phyloP scores from a whole-genome alignment of 2,329 filamentous ascomycete genomes.

The Talaromyces sp. region DNA sequence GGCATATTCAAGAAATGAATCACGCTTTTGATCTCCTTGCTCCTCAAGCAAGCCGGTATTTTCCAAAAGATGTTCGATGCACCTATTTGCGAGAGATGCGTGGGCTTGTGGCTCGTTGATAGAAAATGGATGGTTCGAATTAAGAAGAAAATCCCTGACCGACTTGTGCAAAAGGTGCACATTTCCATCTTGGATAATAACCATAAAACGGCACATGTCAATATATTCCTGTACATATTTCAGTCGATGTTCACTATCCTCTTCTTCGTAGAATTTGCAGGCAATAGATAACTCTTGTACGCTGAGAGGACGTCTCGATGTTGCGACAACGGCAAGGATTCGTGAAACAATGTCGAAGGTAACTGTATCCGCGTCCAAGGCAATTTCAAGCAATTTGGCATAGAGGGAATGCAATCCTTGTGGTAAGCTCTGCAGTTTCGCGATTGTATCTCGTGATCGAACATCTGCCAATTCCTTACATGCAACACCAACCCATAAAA shows the following conservation, averaged over 20 bases:
- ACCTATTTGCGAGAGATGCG: constrained; percentile 13
- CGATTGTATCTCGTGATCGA: neutral
- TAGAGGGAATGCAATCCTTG: neutral
- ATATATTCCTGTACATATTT: constrained; percentile 14
- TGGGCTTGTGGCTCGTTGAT: constrained; percentile 13
- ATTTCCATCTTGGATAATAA: constrained; percentile 14
- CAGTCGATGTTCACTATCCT: neutral
- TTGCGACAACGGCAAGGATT: constrained; percentile 14
- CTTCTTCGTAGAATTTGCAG: neutral
- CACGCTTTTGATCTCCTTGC: neutral
- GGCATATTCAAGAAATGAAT: constrained; percentile 16
- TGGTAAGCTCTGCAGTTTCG: constrained; percentile 5
- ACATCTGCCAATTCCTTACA: neutral
- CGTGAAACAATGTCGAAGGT: neutral
- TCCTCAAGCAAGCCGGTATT: neutral
- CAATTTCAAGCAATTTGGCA: neutral
- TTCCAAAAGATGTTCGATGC: constrained; percentile 13
- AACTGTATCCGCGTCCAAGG: neutral
- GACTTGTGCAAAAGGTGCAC: constrained; percentile 18
- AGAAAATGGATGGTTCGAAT: neutral
- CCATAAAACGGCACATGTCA: constrained; percentile 15
- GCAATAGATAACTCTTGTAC: constrained; percentile 1
- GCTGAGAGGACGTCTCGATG: constrained; percentile 14
- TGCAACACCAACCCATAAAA: constrained; percentile 8
- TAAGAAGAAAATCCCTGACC: constrained; percentile 16